Evolutionary conservation across 257 asterid genomes (phyloP), one percentile per base, ranked within the genome.

Genomic region (Penstemon davidsonii): DNA sequence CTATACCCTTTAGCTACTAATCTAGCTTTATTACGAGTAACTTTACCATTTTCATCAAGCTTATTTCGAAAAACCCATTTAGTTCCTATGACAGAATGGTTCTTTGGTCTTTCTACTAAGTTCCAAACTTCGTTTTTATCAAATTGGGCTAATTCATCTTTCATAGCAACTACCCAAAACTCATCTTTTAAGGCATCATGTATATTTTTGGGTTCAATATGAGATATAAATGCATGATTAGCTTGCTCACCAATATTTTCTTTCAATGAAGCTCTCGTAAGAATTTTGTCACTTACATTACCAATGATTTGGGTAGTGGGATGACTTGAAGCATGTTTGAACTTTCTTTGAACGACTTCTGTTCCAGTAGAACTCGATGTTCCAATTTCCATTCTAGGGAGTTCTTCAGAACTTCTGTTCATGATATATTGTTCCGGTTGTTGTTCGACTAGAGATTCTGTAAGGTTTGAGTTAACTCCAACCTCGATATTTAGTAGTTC

Each of bases 281-380:
- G 3, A 25, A 25, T 25, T 25, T 25, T 25, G 33, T 25, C 33
- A 25, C 33, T 25, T 25, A 25, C 33, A 25, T 25, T 25, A 25
- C 55, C 55, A 7, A 50, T 50, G 0, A 8, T 50, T 5, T 4
- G 55, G 10, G 8, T 11, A 0, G 55, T 4, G 4, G 55, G 55
- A 50, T 50, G 55, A 50, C 55, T 50, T 50, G 55, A 50, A 6
- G 55, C 55, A 50, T 50, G 55, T 1, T 50, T 52, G 57, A 52
- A 52, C 15, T 52, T 52, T n/a, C 57, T 52, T 52, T 52, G 57
- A 25, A 25, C 33, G 33, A 25, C 0, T 52, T 52, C 1, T 15
- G 18, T 10, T 52, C 19, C 57, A 15, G 15, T 52, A 4, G 57
- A 52, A 10, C 19, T 10, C 3, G 57, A 15, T n/a, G 6, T 12